Conservation (phyloP, 495 filamentous ascomycete genomes). For the Hypoxylon intermedium region DNA sequence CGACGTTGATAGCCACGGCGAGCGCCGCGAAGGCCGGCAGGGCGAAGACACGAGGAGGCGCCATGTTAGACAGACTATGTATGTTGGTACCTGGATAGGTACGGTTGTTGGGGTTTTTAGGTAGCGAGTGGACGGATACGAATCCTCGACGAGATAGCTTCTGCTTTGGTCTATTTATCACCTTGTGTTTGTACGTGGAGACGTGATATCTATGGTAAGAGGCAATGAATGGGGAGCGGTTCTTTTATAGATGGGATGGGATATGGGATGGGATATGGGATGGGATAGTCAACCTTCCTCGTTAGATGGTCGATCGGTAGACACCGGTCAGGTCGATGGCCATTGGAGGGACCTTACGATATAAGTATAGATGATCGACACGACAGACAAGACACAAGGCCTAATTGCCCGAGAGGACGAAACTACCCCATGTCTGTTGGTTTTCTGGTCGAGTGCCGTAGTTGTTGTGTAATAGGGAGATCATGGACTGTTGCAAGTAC, state of each 20-base stretch:
- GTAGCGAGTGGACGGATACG: slow-evolving; percentile 32
- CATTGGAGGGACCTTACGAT: slow-evolving; percentile 18
- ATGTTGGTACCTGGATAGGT: too few species aligned
- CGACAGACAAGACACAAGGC: slow-evolving; percentile 5
- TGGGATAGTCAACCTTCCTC: too few species aligned
- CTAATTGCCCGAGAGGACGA: slow-evolving; percentile 38
- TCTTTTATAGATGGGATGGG: slow-evolving; percentile 30
- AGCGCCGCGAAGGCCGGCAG: slow-evolving; percentile 46
- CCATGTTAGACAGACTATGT: slow-evolving; percentile 39
- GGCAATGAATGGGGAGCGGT: slow-evolving; percentile 1
- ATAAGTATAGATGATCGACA: slow-evolving; percentile 34
- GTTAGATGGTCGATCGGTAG: slow-evolving; percentile 29
- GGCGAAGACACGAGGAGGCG: slow-evolving; percentile 41
- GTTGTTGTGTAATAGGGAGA: slow-evolving; percentile 18
- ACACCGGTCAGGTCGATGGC: slow-evolving; percentile 23
- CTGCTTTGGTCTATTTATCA: too few species aligned
- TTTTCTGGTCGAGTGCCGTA: slow-evolving; percentile 8
- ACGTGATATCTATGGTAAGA: neutral
- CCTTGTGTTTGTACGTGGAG: too few species aligned
- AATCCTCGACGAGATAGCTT: slow-evolving; percentile 7
- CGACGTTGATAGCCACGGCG: slow-evolving; percentile 48
- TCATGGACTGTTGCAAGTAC: slow-evolving; percentile 14
- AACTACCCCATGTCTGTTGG: slow-evolving; percentile 34
- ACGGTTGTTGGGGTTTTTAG: slow-evolving; percentile 7
- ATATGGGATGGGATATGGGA: too few species aligned